phyloP scores from a whole-genome alignment of 352 stramenopile species.

The Globisporangium emineosum region DNA sequence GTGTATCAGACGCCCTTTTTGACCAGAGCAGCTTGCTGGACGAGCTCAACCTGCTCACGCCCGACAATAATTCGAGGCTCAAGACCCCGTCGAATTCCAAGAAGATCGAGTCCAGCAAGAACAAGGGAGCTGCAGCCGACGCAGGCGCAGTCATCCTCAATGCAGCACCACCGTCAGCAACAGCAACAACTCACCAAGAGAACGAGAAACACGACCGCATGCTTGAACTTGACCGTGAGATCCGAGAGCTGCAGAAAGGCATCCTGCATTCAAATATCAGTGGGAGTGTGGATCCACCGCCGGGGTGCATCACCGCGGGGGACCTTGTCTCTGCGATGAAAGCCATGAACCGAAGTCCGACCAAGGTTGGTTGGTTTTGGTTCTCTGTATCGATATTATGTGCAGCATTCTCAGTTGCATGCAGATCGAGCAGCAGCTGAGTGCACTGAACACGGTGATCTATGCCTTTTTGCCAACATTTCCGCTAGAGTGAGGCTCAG shows the following conservation, averaged over 20 bases:
- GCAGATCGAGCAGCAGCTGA: not conserved
- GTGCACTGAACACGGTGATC: not conserved
- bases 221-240: constrained; percentile 31
- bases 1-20: constrained; percentile 7
- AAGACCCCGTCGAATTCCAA: constrained; percentile 16
- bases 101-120: constrained; percentile 2
- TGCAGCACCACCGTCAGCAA: constrained; percentile 3
- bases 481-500: constrained; percentile 81
- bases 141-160: not conserved
- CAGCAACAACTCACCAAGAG: constrained; percentile 1
- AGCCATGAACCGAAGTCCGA: constrained; percentile 26
- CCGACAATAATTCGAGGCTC: not conserved
- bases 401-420: not conserved
- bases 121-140: not conserved
- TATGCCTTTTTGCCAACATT: not conserved
- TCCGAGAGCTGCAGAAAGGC: constrained; percentile 46
- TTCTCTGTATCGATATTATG: not conserved
- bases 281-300: not conserved
- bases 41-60: constrained; percentile 34
- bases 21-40: constrained; percentile 22
- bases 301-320: constrained; percentile 32
- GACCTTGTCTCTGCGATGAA: constrained; percentile 52
- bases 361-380: constrained; percentile 28
- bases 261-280: constrained; percentile 19
- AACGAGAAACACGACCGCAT: constrained; percentile 4